A percentile compares a stretch with the other conserved stretches of the same genome.
Evolutionary conservation across 495 filamentous ascomycete genomes (phyloP).

Genomic region (Penicillium maclennaniae): DNA sequence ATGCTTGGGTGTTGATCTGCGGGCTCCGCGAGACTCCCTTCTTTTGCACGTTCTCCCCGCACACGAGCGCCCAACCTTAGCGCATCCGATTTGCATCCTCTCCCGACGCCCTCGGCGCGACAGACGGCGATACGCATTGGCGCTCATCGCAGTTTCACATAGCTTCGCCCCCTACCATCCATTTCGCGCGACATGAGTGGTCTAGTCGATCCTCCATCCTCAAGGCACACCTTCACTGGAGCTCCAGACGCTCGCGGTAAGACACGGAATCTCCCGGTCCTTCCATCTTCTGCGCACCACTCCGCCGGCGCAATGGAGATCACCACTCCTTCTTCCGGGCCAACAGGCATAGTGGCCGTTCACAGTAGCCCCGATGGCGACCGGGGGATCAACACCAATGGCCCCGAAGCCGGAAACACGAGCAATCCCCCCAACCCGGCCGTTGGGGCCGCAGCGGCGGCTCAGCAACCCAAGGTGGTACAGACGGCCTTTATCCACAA

Average conservation of each 20-base stretch:
- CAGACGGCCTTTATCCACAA: conserved; percentile 99
- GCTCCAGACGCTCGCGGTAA: conserved; percentile 36
- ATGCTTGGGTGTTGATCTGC: conserved; percentile 38
- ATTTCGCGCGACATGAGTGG: conserved; percentile 40
- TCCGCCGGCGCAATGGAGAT: conserved; percentile 48
- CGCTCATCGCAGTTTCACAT: background rate
- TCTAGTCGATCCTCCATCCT: conserved; percentile 41
- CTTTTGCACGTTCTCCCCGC: conserved; percentile 31
- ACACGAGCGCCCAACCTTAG: conserved; percentile 20
- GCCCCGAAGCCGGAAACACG: conserved; percentile 34
- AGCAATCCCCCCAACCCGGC: conserved; percentile 44
- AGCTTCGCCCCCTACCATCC: conserved; percentile 3
- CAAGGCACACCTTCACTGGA: conserved; percentile 35
- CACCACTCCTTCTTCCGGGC: conserved; percentile 42
- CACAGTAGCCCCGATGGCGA: conserved; percentile 49
- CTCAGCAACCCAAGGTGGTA: conserved; percentile 94
- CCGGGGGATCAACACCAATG: conserved; percentile 42
- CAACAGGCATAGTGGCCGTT: conserved; percentile 33
- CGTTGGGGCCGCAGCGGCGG: conserved; percentile 70
- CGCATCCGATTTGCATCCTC: conserved; percentile 14
- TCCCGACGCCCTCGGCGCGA: conserved; percentile 5
- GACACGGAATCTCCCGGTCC: conserved; percentile 45
- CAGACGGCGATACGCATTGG: background rate
- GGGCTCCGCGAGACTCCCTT: conserved; percentile 19
- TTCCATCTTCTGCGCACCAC: conserved; percentile 38